Conservation (phyloP, 768 basidiomycete genomes). For the Podaxis pistillaris region DNA sequence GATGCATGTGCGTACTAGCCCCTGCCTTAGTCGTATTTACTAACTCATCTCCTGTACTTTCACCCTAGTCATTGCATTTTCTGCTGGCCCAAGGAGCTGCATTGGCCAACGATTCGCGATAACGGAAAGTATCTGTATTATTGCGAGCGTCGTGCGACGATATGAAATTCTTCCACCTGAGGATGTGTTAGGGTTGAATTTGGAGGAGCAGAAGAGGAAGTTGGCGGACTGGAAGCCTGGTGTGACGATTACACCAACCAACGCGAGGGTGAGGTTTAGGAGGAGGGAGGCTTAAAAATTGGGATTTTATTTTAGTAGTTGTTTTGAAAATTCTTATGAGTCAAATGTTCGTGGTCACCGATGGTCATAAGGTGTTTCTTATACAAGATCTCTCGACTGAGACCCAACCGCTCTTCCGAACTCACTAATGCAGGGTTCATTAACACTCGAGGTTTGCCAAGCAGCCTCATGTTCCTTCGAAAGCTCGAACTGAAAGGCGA, state of each 20-base stretch:
- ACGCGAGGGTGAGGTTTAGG: slow-evolving; percentile 23
- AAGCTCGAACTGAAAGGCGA: too few relatives aligned
- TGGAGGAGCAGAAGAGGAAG: slow-evolving; percentile 30
- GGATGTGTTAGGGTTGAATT: slow-evolving; percentile 26
- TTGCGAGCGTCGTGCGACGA: slow-evolving; percentile 40
- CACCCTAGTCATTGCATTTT: slow-evolving; percentile 38
- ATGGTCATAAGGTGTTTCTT: too few relatives aligned
- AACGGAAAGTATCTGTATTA: slow-evolving; percentile 38
- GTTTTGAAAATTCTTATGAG: too few relatives aligned
- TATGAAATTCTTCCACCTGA: slow-evolving; percentile 41
- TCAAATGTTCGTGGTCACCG: too few relatives aligned
- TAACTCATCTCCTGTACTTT: not conserved
- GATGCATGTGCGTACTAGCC: slow-evolving; percentile 38
- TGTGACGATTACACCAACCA: slow-evolving; percentile 33
- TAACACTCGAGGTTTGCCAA: too few relatives aligned
- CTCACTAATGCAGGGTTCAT: too few relatives aligned
- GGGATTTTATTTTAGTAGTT: not conserved
- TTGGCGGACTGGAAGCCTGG: slow-evolving; percentile 37
- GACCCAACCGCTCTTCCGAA: too few relatives aligned
- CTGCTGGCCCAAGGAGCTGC: slow-evolving; percentile 42
- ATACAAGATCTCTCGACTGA: too few relatives aligned
- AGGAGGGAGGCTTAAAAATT: not conserved
- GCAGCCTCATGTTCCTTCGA: too few relatives aligned
- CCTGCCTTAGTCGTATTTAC: not conserved
- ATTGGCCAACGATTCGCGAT: slow-evolving; percentile 50